Evolutionary conservation across 179 eudicot species (phyloP), one percentile per base, ranked within the genome.

Genomic region (Carnegiea gigantea): DNA sequence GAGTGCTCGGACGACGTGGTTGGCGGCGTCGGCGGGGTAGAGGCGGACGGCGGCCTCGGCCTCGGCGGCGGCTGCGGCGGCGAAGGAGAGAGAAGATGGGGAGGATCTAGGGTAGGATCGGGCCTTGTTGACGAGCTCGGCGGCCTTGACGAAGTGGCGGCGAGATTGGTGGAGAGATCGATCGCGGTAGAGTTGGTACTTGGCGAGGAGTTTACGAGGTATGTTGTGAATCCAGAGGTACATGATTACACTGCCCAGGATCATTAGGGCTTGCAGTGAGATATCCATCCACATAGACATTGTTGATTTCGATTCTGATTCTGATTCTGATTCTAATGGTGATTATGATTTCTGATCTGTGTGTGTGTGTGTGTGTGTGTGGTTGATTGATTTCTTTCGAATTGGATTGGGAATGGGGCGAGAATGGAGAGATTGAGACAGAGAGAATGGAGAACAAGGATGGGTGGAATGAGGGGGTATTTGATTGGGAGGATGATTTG

Each of bases 111-210:
- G 84, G 77, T 36, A 8, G 9, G 26, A 43, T 1, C 77, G 36
- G 62, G 95, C 88, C 13, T 84, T 86, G 46, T 89, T 76, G 14
- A 95, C 86, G 73, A 90, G 86, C 76, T 89, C 92, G 23, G 99
- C 99, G 21, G 95, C 99, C 13, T 38, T 70, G 78, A 95, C 92
- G 89, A 95, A 95, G 89, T 90, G 98, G 75, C 89, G 92, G 80
- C 92, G 89, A 30, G 97, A 88, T 60, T 85, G 85, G 85, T 77
- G 75, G 38, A 53, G 71, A 77, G 91, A 1, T 21, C 87, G 89
- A 85, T 72, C 74, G 38, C 88, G 81, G 70, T 76, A 73, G 48
- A 73, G 5, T 13, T 84, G 80, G 83, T 86, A 83, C 67, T 84
- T 83, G 48, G 87, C n/a, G 79, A 88, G 48, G 79, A 84, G 81